Evolutionary conservation across 805 yeast genomes (phyloP).

Genomic region (Schizosaccharomyces pombe): DNA sequence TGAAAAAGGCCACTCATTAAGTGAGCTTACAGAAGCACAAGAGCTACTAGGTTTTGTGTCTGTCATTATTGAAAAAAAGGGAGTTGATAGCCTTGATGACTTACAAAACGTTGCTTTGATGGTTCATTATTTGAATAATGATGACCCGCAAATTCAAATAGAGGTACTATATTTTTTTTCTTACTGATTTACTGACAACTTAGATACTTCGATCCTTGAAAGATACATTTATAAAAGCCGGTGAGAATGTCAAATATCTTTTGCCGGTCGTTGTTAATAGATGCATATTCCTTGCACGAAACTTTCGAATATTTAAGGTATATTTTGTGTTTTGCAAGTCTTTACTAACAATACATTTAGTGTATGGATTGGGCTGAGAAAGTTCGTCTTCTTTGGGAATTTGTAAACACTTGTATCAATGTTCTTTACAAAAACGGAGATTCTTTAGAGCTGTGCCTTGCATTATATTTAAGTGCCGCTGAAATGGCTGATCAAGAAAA

Average conservation of each 20-base stretch:
- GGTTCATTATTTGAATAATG: neutral
- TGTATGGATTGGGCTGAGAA: constrained; percentile 12
- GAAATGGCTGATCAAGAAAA: constrained; percentile 55
- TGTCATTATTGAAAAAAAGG: neutral
- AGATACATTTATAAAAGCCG: neutral
- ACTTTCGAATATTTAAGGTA: neutral
- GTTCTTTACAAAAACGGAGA: constrained; percentile 26
- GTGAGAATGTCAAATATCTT: neutral
- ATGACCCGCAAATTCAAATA: neutral
- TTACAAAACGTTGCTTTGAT: neutral
- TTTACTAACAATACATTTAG: no score
- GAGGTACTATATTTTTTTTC: neutral
- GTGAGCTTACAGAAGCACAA: neutral
- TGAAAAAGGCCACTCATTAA: constrained; percentile 13
- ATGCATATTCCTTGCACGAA: neutral
- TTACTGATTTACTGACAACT: neutral
- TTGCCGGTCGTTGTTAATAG: neutral
- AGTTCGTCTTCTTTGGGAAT: constrained; percentile 40
- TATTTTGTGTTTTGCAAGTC: no score
- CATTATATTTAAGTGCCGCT: constrained; percentile 40
- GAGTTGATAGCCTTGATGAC: neutral
- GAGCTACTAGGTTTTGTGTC: neutral
- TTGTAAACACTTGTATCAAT: constrained; percentile 40
- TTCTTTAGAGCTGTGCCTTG: constrained; percentile 18
- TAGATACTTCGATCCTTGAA: neutral